These are phyloP conservation scores for Endocarpon pusillum DNA, from an alignment of 495 filamentous ascomycete species.

Conservation along the genomic window DNA sequence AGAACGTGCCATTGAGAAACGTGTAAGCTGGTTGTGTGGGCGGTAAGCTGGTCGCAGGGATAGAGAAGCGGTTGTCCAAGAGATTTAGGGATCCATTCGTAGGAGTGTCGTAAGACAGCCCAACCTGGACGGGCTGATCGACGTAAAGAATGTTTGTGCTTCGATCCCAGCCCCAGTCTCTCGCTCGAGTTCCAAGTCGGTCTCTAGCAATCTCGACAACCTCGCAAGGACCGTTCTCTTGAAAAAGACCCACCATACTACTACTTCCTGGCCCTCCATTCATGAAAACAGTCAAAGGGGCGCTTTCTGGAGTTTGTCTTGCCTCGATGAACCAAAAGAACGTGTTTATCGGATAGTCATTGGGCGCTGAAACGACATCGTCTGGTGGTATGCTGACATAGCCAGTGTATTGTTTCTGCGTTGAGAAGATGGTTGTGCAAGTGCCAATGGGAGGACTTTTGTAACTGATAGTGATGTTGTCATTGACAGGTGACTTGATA, in stretches of 20 bases:
- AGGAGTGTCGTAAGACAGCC: constrained; percentile 40
- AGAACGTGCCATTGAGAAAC: constrained; percentile 41
- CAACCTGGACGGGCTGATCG: constrained; percentile 41
- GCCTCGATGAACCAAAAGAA: constrained; percentile 68
- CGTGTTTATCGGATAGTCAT: constrained; percentile 51
- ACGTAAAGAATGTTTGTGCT: constrained; percentile 41
- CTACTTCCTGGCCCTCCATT: constrained; percentile 42
- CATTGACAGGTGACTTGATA: constrained; percentile 37
- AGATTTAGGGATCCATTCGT: constrained; percentile 30
- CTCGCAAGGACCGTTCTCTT: constrained; percentile 45
- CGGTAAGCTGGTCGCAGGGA: background rate
- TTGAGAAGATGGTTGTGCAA: constrained; percentile 36
- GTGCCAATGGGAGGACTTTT: constrained; percentile 35
- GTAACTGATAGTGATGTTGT: constrained; percentile 42
- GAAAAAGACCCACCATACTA: constrained; percentile 45
- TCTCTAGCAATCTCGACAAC: constrained; percentile 25
- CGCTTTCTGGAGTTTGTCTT: constrained; percentile 28
- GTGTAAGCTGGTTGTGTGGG: constrained; percentile 22
- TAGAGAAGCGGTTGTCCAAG: constrained; percentile 19
- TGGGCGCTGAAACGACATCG: constrained; percentile 26
- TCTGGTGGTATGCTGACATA: constrained; percentile 31
- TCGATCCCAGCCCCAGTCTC: constrained; percentile 35
- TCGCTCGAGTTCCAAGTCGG: constrained; percentile 17
- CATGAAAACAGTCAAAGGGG: constrained; percentile 35
- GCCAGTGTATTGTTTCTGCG: constrained; percentile 32